Conservation (phyloP, 495 filamentous ascomycete species). For the Hypoxylon fragiforme region DNA sequence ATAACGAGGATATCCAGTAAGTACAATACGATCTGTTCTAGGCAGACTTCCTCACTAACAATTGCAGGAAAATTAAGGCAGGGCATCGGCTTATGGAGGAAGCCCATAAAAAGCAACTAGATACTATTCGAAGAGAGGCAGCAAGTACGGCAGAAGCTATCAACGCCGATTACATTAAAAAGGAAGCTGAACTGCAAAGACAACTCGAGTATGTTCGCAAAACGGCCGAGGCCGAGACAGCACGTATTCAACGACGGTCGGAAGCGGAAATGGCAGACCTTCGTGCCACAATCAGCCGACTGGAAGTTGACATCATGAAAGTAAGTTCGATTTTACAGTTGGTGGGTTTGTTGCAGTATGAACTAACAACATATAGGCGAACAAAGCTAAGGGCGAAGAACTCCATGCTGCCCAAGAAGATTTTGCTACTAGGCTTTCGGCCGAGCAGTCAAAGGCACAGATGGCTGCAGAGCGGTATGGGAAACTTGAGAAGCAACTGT, state of each 20-base stretch:
- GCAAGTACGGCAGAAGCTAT: conserved; percentile 22
- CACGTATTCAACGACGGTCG: conserved; percentile 40
- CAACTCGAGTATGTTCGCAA: conserved; percentile 46
- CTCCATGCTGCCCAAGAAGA: conserved; percentile 61
- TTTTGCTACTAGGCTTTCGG: conserved; percentile 50
- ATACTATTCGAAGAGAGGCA: conserved; percentile 29
- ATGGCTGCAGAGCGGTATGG: conserved; percentile 20
- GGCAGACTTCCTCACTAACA: conserved; percentile 15
- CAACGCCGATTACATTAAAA: conserved; percentile 44
- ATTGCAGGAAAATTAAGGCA: conserved; percentile 32
- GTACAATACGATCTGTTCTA: neutral
- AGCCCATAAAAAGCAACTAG: conserved; percentile 27
- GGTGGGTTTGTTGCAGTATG: neutral
- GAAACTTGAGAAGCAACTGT: conserved; percentile 34
- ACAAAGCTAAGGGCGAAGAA: conserved; percentile 60
- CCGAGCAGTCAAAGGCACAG: conserved; percentile 45
- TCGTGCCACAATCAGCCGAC: conserved; percentile 58
- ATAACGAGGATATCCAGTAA: conserved; percentile 56
- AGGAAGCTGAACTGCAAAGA: conserved; percentile 55
- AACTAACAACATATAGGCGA: conserved; percentile 39
- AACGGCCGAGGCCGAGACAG: conserved; percentile 45
- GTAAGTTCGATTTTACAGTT: conserved; percentile 38
- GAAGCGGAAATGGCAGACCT: conserved; percentile 67
- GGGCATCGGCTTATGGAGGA: conserved; percentile 32
- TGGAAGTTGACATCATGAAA: conserved; percentile 65